Base-by-base conservation (phyloP, 2,329 filamentous ascomycete genomes). In the Chrysoporthe austroafricana region DNA sequence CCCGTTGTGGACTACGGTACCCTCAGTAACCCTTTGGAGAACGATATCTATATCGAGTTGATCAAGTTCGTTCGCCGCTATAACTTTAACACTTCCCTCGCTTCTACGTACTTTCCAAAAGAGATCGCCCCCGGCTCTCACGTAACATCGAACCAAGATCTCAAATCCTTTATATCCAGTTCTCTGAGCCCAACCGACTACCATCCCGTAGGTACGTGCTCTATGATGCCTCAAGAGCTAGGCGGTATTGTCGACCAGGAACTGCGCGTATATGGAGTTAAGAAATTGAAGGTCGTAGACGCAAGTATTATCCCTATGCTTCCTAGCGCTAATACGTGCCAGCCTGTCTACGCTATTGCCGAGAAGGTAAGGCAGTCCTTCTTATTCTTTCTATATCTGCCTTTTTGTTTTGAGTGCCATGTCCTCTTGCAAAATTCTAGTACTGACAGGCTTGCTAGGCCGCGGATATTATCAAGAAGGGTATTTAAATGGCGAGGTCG, bases 201-300 rank as follows among this genome's bases (percentile, higher is more conserved):
- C 61, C 80, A 82, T 71, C 77, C 78, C 1, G 74, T 73, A 9
- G 79, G 80, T 7, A 81, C 80, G 4, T 74, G 76, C 48, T 75
- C 80, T 1, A 83, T 83, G 81, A 73, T 81, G 70, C 78, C 79
- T 6, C 73, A 74, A 14, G 75, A 76, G 43, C 73, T 78, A 7
- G 80, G 80, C 7, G 80, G 80, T 42, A 80, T 82, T 16, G 80
- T 82, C 1, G 76, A 79, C 66, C 70, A 77, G 63, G 72, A 76
- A 9, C 71, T 82, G 32, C 68, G 76, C 43, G 81, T 82, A 26
- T 26, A 26, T 26, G 26, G 26, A 26, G 77, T 76, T 18, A 72
- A 73, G 48, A 80, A 79, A 63, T 71, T 83, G 54, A 75, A 80
- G 14, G 74, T 82, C 36, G 79, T 81, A 3, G 81, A 83, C 67